phyloP scores from a whole-genome alignment of 768 basidiomycete species.

The Ephemerocybe angulata region DNA sequence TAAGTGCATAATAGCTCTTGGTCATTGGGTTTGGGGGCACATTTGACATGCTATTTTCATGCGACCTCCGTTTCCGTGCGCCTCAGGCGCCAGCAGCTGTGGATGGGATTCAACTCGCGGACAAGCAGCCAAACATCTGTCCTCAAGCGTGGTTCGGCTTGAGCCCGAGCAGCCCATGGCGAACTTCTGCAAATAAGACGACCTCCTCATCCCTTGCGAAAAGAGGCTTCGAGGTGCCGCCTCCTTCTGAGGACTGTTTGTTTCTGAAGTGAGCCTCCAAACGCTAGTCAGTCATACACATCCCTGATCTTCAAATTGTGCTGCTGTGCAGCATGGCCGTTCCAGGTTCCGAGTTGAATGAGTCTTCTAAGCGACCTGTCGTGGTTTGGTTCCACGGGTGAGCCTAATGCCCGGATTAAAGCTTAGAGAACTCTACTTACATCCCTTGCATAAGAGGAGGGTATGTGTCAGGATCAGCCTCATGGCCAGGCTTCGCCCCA shows the following conservation, averaged over 20 bases:
- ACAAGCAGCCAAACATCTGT: neutral
- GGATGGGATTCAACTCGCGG: neutral
- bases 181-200: neutral
- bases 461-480: constrained; percentile 31
- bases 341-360: constrained; percentile 22
- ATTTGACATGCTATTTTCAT: neutral
- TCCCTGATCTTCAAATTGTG: neutral
- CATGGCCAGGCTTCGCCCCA: neutral
- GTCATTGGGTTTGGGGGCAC: neutral
- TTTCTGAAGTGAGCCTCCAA: constrained; percentile 31
- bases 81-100: neutral
- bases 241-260: constrained; percentile 36
- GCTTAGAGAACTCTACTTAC: neutral
- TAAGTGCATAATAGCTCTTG: constrained; percentile 8
- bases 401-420: neutral
- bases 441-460: constrained; percentile 20
- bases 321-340: constrained; percentile 29
- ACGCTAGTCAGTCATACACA: neutral
- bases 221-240: neutral
- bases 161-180: neutral
- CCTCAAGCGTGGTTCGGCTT: neutral
- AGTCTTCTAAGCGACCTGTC: constrained; percentile 29
- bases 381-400: constrained; percentile 46
- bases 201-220: neutral
- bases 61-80: neutral